Base-by-base conservation (phyloP, 495 filamentous ascomycete species). In the Bombardia bombarda region DNA sequence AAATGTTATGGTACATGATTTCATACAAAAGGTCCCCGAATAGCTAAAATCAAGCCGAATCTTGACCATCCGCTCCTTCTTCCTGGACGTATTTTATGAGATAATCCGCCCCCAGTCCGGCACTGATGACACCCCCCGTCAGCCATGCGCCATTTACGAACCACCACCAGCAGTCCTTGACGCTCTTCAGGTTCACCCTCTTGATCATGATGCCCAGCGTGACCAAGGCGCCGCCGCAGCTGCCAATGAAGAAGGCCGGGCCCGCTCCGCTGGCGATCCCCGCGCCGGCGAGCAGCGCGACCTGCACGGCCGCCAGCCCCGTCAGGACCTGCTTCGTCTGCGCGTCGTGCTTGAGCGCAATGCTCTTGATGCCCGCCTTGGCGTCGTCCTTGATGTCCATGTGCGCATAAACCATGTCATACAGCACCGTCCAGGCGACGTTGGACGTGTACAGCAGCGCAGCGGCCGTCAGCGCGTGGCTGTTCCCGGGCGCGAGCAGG, bases 331-430 rank as follows among this genome's bases (percentile, higher is more conserved):
- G 69, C 66, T 96, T 97, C 5, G 92, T 95, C 50, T 95, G 77
- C 19, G 80, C 71, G 46, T 93, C 86, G 52, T 98, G 89, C 57
- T 83, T 82, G 18, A 97, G 73, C 14, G 86, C 90, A 57, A 96
- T 98, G 51, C 83, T 88, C 68, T 95, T 97, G 66, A 98, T 95
- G 1, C 92, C 92, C 0, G 85, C 90, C 58, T 85, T 85, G 24
- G 79, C 78, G 58, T 98, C 92, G 52, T 98, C 92, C 56, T 83
- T 85, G 60, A 98, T 90, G 50, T 98, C 92, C 84, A 96, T 95
- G 65, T 96, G 90, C 24, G 93, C 92, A 65, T 98, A 98, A 16
- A 98, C 94, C 83, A 95, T 96, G 65, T 98, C 92, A 55, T 98
- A 98, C 43, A 96, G 59, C 32, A 97, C 77, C 8, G 92, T 95